Evolutionary conservation across 2,329 filamentous ascomycete species (phyloP), one percentile per base, ranked within the genome.

Genomic region (Alternaria sp.): DNA sequence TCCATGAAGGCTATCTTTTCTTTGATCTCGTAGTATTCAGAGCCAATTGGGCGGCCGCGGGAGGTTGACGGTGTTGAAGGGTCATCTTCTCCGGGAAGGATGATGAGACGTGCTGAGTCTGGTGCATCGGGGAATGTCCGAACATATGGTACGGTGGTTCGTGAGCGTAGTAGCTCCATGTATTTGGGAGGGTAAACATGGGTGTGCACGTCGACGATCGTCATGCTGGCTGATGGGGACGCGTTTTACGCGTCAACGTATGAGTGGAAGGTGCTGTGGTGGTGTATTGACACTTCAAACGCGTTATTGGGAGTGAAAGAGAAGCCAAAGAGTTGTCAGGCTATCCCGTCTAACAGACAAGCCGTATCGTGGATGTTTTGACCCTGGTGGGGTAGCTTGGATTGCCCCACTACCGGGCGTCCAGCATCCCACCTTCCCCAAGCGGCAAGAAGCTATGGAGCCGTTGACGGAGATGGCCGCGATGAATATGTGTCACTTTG

Each of bases 1-100:
- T 93, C 86, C 94, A 97, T 97, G 82, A 97, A 97, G 53, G 88
- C 85, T 14, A 97, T 85, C 76, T 97, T 97, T 71, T 92, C 86
- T 15, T 84, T 82, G 61, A 97, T 89, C 47, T 93, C 92, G 66
- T 90, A 92, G 84, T 95, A 97, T 73, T 94, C 92, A 1, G 88
- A 84, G 21, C 93, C 95, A 46, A 97, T 88, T 4, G 94, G 94
- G 4, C 94, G 89, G 41, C 94, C 94, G 3, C 92, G 90, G 9
- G 88, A 86, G 10, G 79, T 81, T 12, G 78, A 80, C 1, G 80
- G 79, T 47, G 85, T 87, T 20, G 83, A 82, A 3, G 84, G 78
- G 23, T 85, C 80, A 75, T 89, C 85, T 69, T 87, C 83, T 55
- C 84, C 81, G 3, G 88, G 86, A 6, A 92, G 84, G 59, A 92